Base-by-base conservation (phyloP, 1,139 yeast genomes). In the Suhomyces atakaporum region DNA sequence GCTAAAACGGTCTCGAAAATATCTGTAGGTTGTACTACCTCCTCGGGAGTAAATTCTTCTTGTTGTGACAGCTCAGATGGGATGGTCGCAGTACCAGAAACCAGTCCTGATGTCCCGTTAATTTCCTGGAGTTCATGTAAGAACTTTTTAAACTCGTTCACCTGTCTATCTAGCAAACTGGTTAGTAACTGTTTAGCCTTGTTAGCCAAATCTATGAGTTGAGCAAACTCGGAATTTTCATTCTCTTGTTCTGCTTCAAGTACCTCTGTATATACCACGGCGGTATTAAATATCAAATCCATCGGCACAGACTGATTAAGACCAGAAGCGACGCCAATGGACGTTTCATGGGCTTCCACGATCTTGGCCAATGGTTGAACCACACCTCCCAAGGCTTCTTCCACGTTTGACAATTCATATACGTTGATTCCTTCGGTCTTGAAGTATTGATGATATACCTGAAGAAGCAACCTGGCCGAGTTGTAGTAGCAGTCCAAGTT, bases 251-350 rank as follows among this genome's bases (percentile, higher is more conserved):
- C 54, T 6, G 51, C 58, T 37, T 77, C 82, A 25, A 76, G 52
- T 10, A 63, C 62, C 41, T 76, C 81, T 7, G 68, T 66, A 42
- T 72, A 73, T 2, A 71, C 77, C 31, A 75, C 51, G 0, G 71
- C 77, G 14, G 68, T 56, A 44, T 77, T 77, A 52, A 60, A 75
- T 18, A 66, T 51, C 36, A 75, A 57, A 50, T 75, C 80, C 47
- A 60, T 49, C 8, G 70, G 66, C 3, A 60, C 44, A 2, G 38
- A 19, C 1, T n/a, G 15, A 3, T 44, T 41, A 19, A 32, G 25
- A 5, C 35, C 18, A 8, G 43, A 45, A n/a, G 59, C 51, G 4
- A 53, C 41, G 2, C 43, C 47, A 16, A 72, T 43, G 1, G 76
- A 64, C 4, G 42, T 41, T 39, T 72, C 73, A 47, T 72, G 79